phyloP scores from a whole-genome alignment of 352 stramenopile species.

The Aphanomyces cochlioides region DNA sequence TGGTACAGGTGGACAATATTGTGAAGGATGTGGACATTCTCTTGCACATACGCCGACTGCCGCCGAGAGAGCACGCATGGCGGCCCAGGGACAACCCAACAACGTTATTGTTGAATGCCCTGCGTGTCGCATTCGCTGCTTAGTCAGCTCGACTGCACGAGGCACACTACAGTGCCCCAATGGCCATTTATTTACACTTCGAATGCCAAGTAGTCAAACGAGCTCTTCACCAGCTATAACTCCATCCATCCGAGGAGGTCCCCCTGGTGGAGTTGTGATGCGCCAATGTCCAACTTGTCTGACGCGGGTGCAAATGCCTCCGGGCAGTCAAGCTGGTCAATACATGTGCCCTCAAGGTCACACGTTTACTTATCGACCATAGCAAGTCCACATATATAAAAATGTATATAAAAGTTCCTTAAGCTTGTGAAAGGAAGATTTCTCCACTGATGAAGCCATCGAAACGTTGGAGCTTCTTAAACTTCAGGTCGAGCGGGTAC shows the following conservation, averaged over 20 bases:
- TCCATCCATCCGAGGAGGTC: constrained; percentile 30
- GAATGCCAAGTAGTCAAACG: constrained; percentile 45
- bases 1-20: constrained; percentile 65
- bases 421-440: constrained; percentile 57
- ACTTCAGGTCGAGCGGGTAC: constrained; percentile 69
- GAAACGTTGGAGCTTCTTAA: constrained; percentile 64
- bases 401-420: constrained; percentile 12
- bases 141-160: constrained; percentile 64
- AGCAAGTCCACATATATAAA: constrained; percentile 30
- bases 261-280: constrained; percentile 57
- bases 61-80: constrained; percentile 56
- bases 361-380: constrained; percentile 82
- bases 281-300: constrained; percentile 83
- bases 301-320: constrained; percentile 84
- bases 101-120: constrained; percentile 77
- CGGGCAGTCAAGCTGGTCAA: constrained; percentile 74
- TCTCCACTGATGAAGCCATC: constrained; percentile 74
- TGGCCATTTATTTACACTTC: constrained; percentile 68
- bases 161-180: constrained; percentile 74
- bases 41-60: constrained; percentile 69
- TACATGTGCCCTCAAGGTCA: constrained; percentile 87
- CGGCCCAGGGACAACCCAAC: constrained; percentile 47
- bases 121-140: constrained; percentile 67
- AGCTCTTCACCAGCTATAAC: constrained; percentile 15
- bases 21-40: constrained; percentile 68